Evolutionary conservation across 495 filamentous ascomycete species (phyloP).

Genomic region (Penicillium lividum): DNA sequence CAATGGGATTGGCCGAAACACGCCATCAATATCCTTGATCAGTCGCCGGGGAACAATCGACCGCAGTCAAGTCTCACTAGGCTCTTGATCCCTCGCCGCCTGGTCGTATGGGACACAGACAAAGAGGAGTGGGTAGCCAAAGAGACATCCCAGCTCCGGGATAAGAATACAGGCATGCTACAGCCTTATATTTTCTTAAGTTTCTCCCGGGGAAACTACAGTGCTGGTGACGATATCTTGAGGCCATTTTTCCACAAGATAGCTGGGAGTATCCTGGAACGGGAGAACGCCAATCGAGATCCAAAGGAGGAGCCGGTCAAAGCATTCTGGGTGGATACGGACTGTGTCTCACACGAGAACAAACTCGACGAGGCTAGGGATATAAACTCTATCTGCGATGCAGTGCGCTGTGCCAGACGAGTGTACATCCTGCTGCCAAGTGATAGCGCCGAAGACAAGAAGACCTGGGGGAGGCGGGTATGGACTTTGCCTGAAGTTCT

Average conservation of each 20-base stretch:
- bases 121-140: constrained; percentile 7
- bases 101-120: constrained; percentile 14
- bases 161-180: constrained; percentile 16
- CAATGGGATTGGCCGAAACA: constrained; percentile 19
- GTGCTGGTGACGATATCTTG: neutral
- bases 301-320: constrained; percentile 1
- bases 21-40: constrained; percentile 16
- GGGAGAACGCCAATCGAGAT: constrained; percentile 6
- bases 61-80: constrained; percentile 14
- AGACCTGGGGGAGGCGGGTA: constrained; percentile 13
- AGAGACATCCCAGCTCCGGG: constrained; percentile 7
- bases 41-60: constrained; percentile 13
- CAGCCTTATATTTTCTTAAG: constrained; percentile 17
- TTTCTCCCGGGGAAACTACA: constrained; percentile 18
- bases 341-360: constrained; percentile 10
- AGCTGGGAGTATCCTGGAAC: constrained; percentile 2
- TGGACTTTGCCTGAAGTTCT: constrained; percentile 20
- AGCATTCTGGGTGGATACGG: constrained; percentile 17
- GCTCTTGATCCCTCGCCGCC: constrained; percentile 13
- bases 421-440: constrained; percentile 16
- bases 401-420: constrained; percentile 15
- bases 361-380: constrained; percentile 11
- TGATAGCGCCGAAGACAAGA: neutral
- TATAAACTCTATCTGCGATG: constrained; percentile 19
- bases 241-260: constrained; percentile 12